These are phyloP conservation scores for Hypomyces perniciosus DNA, from an alignment of 2,329 filamentous ascomycete genomes.

Conservation along the genomic window DNA sequence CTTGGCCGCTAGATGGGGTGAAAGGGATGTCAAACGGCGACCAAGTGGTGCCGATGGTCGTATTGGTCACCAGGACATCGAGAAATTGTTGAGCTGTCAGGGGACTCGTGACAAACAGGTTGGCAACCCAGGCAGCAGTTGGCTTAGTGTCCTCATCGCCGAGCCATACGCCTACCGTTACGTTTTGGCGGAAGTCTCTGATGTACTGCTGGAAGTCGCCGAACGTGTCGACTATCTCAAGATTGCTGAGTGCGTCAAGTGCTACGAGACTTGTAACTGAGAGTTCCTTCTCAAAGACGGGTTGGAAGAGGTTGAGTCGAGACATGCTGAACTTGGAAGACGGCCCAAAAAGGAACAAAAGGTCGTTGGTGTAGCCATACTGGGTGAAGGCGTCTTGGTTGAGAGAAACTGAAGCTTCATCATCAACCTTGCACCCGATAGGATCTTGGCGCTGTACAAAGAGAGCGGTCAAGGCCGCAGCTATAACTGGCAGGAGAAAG, in stretches of 20 bases:
- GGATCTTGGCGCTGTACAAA: conserved; percentile 57
- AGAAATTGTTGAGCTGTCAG: conserved; percentile 62
- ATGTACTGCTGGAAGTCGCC: conserved; percentile 65
- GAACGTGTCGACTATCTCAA: conserved; percentile 56
- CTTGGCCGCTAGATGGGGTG: conserved; percentile 61
- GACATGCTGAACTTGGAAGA: conserved; percentile 31
- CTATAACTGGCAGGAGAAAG: conserved; percentile 70
- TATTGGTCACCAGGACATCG: conserved; percentile 60
- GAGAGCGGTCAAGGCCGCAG: conserved; percentile 71
- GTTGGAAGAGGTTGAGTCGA: conserved; percentile 30
- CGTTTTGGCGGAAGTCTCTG: conserved; percentile 53
- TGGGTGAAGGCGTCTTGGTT: conserved; percentile 36
- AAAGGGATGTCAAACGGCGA: conserved; percentile 71
- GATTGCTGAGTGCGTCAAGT: conserved; percentile 17
- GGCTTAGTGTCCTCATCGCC: conserved; percentile 54
- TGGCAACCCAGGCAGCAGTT: conserved; percentile 65
- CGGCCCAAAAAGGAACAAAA: conserved; percentile 29
- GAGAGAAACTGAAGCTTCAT: conserved; percentile 37
- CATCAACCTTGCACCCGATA: conserved; percentile 45
- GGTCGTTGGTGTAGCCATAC: conserved; percentile 18
- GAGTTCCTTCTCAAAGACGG: conserved; percentile 30
- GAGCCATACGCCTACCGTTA: conserved; percentile 74
- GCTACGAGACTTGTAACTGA: conserved; percentile 16
- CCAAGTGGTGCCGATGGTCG: conserved; percentile 65
- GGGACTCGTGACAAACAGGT: conserved; percentile 50